Conservation (phyloP, 257 asterid genomes). For the Solanum habrochaites region DNA sequence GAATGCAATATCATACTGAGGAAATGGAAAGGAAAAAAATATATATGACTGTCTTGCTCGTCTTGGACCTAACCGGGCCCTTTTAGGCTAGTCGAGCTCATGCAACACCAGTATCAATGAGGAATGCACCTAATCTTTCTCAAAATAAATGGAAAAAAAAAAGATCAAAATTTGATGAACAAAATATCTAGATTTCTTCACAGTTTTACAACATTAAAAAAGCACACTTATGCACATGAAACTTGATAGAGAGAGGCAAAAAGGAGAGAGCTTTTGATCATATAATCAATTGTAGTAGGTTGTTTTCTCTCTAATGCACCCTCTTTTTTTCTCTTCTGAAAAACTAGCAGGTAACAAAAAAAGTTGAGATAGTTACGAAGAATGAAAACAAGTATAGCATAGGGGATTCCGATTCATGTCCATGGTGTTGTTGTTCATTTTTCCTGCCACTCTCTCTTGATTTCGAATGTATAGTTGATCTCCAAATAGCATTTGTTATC, state of each 20-base stretch:
- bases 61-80: neutral
- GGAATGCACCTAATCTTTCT: neutral
- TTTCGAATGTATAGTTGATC: constrained; percentile 88
- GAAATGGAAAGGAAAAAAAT: neutral
- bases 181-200: neutral
- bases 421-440: neutral
- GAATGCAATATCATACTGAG: neutral
- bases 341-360: neutral
- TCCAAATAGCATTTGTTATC: constrained; percentile 91
- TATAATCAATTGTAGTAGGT: neutral
- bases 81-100: neutral
- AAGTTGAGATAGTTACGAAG: constrained; percentile 1
- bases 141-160: neutral
- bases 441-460: constrained; percentile 83
- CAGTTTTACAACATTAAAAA: neutral
- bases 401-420: neutral
- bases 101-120: neutral
- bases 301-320: neutral
- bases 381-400: constrained; percentile 1
- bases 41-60: neutral
- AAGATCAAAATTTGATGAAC: neutral
- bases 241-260: neutral
- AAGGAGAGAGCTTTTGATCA: neutral
- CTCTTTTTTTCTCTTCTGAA: neutral
- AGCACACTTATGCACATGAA: neutral